phyloP scores from a whole-genome alignment of 2,329 filamentous ascomycete species.

The Proliferodiscus dingleyae region DNA sequence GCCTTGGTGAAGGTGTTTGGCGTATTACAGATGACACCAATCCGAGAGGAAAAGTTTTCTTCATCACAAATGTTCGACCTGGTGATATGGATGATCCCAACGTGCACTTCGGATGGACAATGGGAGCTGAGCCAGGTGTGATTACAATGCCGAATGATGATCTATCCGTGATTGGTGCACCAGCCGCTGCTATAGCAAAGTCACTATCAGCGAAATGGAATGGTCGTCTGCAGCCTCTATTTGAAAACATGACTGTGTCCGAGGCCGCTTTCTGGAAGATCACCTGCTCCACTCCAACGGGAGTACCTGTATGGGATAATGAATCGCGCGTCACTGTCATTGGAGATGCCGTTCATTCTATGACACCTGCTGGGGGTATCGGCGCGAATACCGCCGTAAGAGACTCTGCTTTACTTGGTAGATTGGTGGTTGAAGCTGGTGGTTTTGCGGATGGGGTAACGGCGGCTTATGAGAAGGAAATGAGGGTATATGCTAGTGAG shows the following conservation, averaged over 20 bases:
- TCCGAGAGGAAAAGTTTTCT: slow-evolving; percentile 42
- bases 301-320: slow-evolving; percentile 56
- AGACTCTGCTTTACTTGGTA: slow-evolving; percentile 51
- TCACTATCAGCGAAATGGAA: slow-evolving; percentile 51
- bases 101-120: slow-evolving; percentile 58
- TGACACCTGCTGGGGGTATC: slow-evolving; percentile 53
- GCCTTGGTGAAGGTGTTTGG: slow-evolving; percentile 60
- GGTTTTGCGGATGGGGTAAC: slow-evolving; percentile 49
- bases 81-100: slow-evolving; percentile 54
- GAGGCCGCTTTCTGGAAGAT: slow-evolving; percentile 65
- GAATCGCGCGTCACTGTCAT: slow-evolving; percentile 52
- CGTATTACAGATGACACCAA: slow-evolving; percentile 45
- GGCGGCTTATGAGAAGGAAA: slow-evolving; percentile 55
- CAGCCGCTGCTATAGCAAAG: slow-evolving; percentile 55
- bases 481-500: slow-evolving; percentile 55
- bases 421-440: slow-evolving; percentile 46
- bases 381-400: slow-evolving; percentile 53
- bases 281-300: slow-evolving; percentile 54
- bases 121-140: slow-evolving; percentile 52
- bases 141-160: slow-evolving; percentile 56
- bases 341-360: slow-evolving; percentile 51
- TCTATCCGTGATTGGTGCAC: slow-evolving; percentile 50
- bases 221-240: slow-evolving; percentile 48
- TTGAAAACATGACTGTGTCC: slow-evolving; percentile 51
- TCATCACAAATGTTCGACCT: slow-evolving; percentile 61